Conservation (phyloP, 2,329 filamentous ascomycete genomes). For the Passalora sequoiae region DNA sequence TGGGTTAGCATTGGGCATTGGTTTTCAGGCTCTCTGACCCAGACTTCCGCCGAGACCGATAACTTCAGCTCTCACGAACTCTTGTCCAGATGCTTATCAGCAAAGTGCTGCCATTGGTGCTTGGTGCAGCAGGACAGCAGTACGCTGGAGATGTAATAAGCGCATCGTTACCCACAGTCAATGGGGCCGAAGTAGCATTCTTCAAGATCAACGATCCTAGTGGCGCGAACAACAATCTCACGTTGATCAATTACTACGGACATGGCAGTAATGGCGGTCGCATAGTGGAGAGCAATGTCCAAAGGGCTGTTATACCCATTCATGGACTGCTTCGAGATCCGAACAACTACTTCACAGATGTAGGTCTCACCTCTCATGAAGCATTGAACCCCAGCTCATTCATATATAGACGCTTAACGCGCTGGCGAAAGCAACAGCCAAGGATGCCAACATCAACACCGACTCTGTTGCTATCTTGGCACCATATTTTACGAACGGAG, state of each 20-base stretch:
- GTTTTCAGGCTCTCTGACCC: too few relatives aligned
- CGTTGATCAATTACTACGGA: slow-evolving; percentile 32
- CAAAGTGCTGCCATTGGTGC: slow-evolving; percentile 4
- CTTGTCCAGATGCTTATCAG: too few relatives aligned
- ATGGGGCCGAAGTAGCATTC: slow-evolving; percentile 27
- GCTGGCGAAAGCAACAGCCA: slow-evolving; percentile 23
- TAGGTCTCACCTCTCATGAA: slow-evolving; percentile 5
- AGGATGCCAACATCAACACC: slow-evolving; percentile 25
- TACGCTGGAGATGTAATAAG: slow-evolving; percentile 25
- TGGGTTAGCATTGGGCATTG: too few relatives aligned
- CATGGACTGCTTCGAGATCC: slow-evolving; percentile 31
- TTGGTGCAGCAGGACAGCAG: slow-evolving; percentile 21
- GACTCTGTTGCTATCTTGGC: slow-evolving; percentile 31
- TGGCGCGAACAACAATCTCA: slow-evolving; percentile 24
- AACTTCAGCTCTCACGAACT: too few relatives aligned
- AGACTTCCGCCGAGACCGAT: too few relatives aligned
- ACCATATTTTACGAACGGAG: slow-evolving; percentile 33
- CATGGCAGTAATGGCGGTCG: slow-evolving; percentile 22
- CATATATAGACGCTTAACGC: slow-evolving; percentile 27
- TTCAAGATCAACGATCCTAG: slow-evolving; percentile 31
- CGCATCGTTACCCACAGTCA: slow-evolving; percentile 19
- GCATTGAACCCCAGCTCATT: not conserved
- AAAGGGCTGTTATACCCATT: slow-evolving; percentile 30
- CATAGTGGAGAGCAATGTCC: slow-evolving; percentile 23
- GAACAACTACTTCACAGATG: slow-evolving; percentile 23